phyloP scores from a whole-genome alignment of 1,284 basidiomycete species.

The Leccinum pallidistipes region DNA sequence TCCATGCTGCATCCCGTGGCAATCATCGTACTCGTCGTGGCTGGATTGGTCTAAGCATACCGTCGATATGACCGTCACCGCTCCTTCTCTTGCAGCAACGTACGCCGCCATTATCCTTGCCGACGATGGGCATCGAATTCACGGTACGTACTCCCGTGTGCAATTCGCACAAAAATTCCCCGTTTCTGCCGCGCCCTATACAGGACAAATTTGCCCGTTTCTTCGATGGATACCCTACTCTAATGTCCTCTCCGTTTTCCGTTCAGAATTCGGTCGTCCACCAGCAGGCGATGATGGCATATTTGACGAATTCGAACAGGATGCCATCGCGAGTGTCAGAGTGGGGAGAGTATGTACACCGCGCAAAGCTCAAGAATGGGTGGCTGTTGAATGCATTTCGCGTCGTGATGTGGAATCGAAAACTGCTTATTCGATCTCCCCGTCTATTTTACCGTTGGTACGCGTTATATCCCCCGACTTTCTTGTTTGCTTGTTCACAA shows the following conservation, averaged over 20 bases:
- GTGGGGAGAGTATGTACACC: conserved; percentile 60
- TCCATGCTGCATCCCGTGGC: too few relatives aligned
- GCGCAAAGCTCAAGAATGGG: conserved; percentile 70
- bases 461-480: conserved; percentile 19
- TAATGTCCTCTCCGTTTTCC: conserved; percentile 64
- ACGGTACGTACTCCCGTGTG: too few relatives aligned
- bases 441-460: conserved; percentile 71
- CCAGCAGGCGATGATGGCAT: conserved; percentile 44
- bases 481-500: too few relatives aligned
- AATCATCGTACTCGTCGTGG: too few relatives aligned
- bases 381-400: conserved; percentile 81
- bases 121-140: too few relatives aligned
- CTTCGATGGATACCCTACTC: conserved; percentile 80
- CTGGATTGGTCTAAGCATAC: too few relatives aligned
- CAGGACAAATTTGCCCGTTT: conserved; percentile 78
- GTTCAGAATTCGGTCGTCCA: conserved; percentile 65
- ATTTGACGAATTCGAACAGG: conserved; percentile 75
- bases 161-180: conserved; percentile 53
- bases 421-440: conserved; percentile 76
- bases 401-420: conserved; percentile 73
- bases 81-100: too few relatives aligned
- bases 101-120: too few relatives aligned
- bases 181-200: conserved; percentile 78
- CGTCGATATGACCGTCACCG: too few relatives aligned
- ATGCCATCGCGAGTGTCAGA: conserved; percentile 80